Base-by-base conservation (phyloP, 2,329 filamentous ascomycete species). In the Monosporascus sp. region DNA sequence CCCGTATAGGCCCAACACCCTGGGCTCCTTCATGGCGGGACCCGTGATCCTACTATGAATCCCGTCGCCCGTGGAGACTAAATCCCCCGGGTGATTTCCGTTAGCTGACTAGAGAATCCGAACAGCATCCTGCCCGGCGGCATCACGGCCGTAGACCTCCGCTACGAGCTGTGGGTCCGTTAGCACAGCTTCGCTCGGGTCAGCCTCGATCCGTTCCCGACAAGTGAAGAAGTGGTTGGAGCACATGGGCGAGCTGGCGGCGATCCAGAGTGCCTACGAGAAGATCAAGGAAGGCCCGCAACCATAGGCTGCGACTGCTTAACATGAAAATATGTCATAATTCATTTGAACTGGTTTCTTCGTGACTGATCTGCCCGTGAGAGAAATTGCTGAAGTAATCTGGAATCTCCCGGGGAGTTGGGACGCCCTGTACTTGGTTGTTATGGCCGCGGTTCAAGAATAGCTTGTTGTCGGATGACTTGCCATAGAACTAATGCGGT, bases 131-230 rank as follows among this genome's bases (percentile, higher is more conserved):
- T 76, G 24, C 68, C 68, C 2, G 64, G 68, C 3, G 64, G 66
- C 0, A 54, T 70, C 35, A 71, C 65, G 22, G 70, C 70, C 2
- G 72, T 74, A 2, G 73, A 75, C 55, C 62, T 70, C 40, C 72
- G 75, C 55, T 73, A 71, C 48, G 68, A 74, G 55, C 68, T 70
- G 4, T 76, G 73, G 72, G 65, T 75, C 3, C 60, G 67, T 11
- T 63, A 70, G 53, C 62, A 70, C 56, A 56, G 59, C 1, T 73
- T 69, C 59, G 73, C 72, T 2, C 68, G 68, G 7, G 56, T 76
- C 53, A 67, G 65, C 16, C 43, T 76, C 49, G 69, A 74, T 20
- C 66, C 68, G 11, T 73, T 75, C 52, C 70, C 72, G 1, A 60
- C 58, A 17, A 17, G 62, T 75, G n/a, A 57, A 60, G 45, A 70